Base-by-base conservation (phyloP, 768 basidiomycete genomes). In the Cystobasidium onofrii region DNA sequence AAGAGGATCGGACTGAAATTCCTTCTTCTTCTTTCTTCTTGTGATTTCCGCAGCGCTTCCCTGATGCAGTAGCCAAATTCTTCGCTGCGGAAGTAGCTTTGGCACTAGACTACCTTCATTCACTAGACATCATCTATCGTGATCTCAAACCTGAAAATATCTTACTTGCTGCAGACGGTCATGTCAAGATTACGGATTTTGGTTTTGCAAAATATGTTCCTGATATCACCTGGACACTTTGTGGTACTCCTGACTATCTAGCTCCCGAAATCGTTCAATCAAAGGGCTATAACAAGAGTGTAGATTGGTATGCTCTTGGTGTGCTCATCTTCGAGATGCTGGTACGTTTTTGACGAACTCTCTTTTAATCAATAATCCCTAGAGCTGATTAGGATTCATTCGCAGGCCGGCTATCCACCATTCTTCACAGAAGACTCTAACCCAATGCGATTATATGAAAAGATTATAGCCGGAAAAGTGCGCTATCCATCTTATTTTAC, bases 271-370 rank as follows among this genome's bases (percentile, higher is more conserved):
- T 99, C 73, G 96, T 99, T 60, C 90, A 95, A 80, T 93, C 91
- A 7, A 92, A 96, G 76, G 96, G 96, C 17, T 95, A 99, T 82
- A 94, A 94, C 36, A 97, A 97, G 82, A 92, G 93, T 20, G 95
- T 95, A 1, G 96, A 98, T 80, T 98, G 94, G 95, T 99, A 95
- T 93, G 95, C 96, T 9, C 90, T 94, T 78, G 96, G 96, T 31
- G 91, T 98, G 46, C 84, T 99, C 52, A 92, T 91, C 82, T 99
- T 95, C 80, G 96, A 99, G 81, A 98, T 98, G 96, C 86, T 99
- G 91, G 78, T 78, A 33, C n/a, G n/a, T n/a, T n/a, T n/a, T n/a
- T n/a, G n/a, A n/a, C n/a, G n/a, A n/a, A n/a, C n/a, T n/a, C n/a
- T n/a, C n/a, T n/a, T n/a, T n/a, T n/a, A n/a, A n/a, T n/a, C n/a